Base-by-base conservation (phyloP, 2,329 filamentous ascomycete genomes). In the Colletotrichum spaethianum region DNA sequence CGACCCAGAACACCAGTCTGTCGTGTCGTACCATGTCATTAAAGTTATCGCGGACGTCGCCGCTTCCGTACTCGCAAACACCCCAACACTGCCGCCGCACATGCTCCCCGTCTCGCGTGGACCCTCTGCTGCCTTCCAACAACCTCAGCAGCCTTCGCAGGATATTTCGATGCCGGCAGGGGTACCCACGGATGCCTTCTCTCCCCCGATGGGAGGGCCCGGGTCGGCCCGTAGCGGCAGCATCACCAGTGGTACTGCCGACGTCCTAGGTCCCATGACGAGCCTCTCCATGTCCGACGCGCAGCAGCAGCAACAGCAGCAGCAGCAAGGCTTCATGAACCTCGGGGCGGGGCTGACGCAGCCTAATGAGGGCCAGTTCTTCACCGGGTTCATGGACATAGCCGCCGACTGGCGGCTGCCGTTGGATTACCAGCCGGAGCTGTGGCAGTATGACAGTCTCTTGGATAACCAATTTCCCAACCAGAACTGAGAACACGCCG, bases 341-440 rank as follows among this genome's bases (percentile, higher is more conserved):
- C 57, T 63, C 28, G 20, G n/a, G 4, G 53, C 9, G 20, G 62
- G 28, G 23, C 20, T 59, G 59, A 23, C 18, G 6, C 52, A 50
- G 38, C 42, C 52, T 9, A 40, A 28, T 26, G 59, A 69, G 16
- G 23, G 52, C 5, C 69, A 53, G 3, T 59, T 69, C 52, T 52
- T 69, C 9, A 23, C 57, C 20, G 65, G 57, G 3, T 60, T 69
- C 44, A 60, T 69, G 53, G 44, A 72, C 42, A 64, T 72, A 42
- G 52, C 65, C 23, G 53, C 31, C 53, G 53, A 72, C 59, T 72
- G 69, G 69, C 59, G 69, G 31, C 52, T 72, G 16, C 69, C 65
- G 18, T 59, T 72, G 65, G 69, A 72, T 31, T 72, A 69, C 31
- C 69, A 72, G 59, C 69, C 69, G 23, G 65, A 72, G 16, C 38